A percentile compares a stretch with the other conserved stretches of the same genome.
Conservation (phyloP, 2,329 filamentous ascomycete genomes). For the Berkeleyomyces basicola region DNA sequence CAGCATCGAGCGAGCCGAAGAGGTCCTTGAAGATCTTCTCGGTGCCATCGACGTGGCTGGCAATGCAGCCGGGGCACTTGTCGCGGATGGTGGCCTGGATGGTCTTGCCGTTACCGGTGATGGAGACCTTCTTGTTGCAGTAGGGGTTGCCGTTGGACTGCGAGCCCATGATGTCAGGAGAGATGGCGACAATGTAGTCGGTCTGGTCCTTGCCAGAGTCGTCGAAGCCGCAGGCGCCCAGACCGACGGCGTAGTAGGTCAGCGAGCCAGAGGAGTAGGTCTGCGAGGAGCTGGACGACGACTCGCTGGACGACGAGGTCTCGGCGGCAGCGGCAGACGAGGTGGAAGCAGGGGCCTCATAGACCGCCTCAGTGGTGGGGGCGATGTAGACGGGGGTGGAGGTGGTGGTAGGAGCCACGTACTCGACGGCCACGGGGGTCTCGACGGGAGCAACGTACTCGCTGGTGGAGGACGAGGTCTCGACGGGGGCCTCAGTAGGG, state of each 20-base stretch:
- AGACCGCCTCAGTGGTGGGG: slow-evolving; percentile 16
- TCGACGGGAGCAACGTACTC: slow-evolving; percentile 17
- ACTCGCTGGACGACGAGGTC: background rate
- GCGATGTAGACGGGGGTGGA: slow-evolving; percentile 6
- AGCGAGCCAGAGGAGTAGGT: slow-evolving; percentile 42
- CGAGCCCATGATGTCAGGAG: slow-evolving; percentile 43
- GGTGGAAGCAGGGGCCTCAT: slow-evolving; percentile 9
- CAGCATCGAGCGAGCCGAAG: slow-evolving; percentile 28
- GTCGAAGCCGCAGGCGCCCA: slow-evolving; percentile 51
- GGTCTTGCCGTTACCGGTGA: slow-evolving; percentile 42
- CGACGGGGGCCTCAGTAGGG: slow-evolving; percentile 16
- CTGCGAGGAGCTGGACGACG: slow-evolving; percentile 16
- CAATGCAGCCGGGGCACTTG: slow-evolving; percentile 56
- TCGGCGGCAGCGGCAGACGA: slow-evolving; percentile 6
- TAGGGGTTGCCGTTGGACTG: slow-evolving; percentile 50
- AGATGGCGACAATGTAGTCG: slow-evolving; percentile 53
- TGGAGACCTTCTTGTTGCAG: slow-evolving; percentile 52
- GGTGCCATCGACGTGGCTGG: slow-evolving; percentile 42
- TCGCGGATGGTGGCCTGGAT: slow-evolving; percentile 46
- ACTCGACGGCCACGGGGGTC: background rate
- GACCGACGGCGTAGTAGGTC: slow-evolving; percentile 56
- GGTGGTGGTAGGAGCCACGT: slow-evolving; percentile 1
- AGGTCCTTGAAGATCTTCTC: slow-evolving; percentile 38
- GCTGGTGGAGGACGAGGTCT: slow-evolving; percentile 17
- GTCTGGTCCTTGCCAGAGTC: slow-evolving; percentile 37